phyloP scores from a whole-genome alignment of 23 red algal species.

The Pyropia yezoensis region DNA sequence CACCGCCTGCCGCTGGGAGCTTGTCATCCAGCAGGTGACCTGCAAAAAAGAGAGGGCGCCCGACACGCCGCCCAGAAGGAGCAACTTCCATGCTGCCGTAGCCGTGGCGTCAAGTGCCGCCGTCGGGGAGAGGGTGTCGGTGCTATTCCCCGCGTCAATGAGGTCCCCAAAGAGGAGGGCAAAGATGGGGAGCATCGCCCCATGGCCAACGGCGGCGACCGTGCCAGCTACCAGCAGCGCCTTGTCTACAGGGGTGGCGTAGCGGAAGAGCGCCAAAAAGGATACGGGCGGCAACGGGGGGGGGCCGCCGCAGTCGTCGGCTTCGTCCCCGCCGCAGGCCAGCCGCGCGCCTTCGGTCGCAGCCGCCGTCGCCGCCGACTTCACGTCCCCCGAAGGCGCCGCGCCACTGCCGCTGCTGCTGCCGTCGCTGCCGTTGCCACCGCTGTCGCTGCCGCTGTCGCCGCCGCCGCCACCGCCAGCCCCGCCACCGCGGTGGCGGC shows the following conservation, averaged over 20 bases:
- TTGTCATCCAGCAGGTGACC: constrained; percentile 53
- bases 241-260: constrained; percentile 17
- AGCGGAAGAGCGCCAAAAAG: constrained; percentile 42
- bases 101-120: constrained; percentile 27
- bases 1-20: constrained; percentile 48
- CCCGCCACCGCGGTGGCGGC: too few species aligned
- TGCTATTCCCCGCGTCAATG: constrained; percentile 35
- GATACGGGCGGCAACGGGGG: constrained; percentile 12
- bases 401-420: too few species aligned
- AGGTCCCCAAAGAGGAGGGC: constrained; percentile 79
- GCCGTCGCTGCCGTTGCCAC: too few species aligned
- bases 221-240: constrained; percentile 31
- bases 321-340: too few species aligned
- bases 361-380: too few species aligned
- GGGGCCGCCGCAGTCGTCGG: too few species aligned
- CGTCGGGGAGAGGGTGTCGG: neutral
- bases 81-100: constrained; percentile 56
- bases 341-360: too few species aligned
- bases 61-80: constrained; percentile 60
- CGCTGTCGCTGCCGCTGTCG: too few species aligned
- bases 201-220: constrained; percentile 49
- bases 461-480: too few species aligned
- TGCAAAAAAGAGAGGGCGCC: constrained; percentile 51
- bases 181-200: constrained; percentile 61
- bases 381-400: too few species aligned